These are phyloP conservation scores for Oropetium thomaeum DNA, from an alignment of 176 grass and related monocot species.

Conservation along the genomic window DNA sequence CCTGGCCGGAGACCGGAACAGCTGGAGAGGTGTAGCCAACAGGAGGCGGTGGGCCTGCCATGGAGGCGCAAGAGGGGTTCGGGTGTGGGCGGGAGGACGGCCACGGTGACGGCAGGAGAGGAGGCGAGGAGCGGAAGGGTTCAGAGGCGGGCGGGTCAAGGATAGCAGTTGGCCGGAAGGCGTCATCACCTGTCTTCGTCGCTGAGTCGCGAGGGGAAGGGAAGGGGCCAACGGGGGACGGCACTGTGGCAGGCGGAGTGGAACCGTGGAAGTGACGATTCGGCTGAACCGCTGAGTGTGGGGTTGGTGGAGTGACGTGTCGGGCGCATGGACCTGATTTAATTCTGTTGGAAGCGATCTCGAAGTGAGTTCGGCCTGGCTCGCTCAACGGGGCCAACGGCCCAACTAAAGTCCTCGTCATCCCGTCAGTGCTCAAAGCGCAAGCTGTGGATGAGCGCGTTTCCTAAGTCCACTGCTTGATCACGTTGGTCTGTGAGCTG, in stretches of 20 bases:
- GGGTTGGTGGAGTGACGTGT: slow-evolving; percentile 41
- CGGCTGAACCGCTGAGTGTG: not conserved
- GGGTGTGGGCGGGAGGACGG: not conserved
- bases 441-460: not conserved
- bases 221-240: too few relatives aligned
- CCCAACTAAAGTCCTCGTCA: not conserved
- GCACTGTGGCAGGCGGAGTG: slow-evolving; percentile 12
- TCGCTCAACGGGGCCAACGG: not conserved
- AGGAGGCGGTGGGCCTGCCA: slow-evolving; percentile 10
- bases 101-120: slow-evolving; percentile 13
- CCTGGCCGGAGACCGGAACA: slow-evolving; percentile 11
- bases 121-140: slow-evolving; percentile 15
- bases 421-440: not conserved
- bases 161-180: slow-evolving; percentile 40
- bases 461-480: not conserved
- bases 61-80: not conserved
- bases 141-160: slow-evolving; percentile 31
- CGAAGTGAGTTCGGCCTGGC: not conserved
- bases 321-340: not conserved
- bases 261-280: slow-evolving; percentile 21
- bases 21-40: not conserved
- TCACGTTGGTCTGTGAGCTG: too few relatives aligned
- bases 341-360: not conserved
- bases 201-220: not conserved
- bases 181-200: slow-evolving; percentile 36